phyloP scores from a whole-genome alignment of 2,329 filamentous ascomycete genomes.

The Rhynchosporium agropyri region DNA sequence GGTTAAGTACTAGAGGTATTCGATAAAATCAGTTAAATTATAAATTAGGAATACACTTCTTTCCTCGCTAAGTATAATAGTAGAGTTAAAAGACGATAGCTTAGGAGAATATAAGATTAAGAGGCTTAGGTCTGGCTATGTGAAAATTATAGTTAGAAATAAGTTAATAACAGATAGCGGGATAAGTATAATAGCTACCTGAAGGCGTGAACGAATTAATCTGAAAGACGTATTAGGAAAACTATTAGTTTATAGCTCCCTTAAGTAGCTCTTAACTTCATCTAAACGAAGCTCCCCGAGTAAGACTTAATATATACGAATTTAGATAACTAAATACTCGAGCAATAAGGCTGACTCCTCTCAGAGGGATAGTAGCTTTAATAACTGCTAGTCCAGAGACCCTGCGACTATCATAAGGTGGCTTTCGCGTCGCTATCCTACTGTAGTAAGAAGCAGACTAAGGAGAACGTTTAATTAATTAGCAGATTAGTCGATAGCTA shows the following conservation, averaged over 20 bases:
- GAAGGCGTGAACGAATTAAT: too few species aligned
- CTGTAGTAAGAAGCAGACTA: too few species aligned
- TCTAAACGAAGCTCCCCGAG: background rate
- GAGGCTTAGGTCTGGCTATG: constrained; percentile 41
- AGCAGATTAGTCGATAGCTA: too few species aligned
- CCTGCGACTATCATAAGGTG: background rate
- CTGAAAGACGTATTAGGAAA: too few species aligned
- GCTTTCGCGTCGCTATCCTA: background rate
- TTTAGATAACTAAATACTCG: background rate
- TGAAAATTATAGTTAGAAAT: constrained; percentile 46
- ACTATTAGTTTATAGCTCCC: background rate
- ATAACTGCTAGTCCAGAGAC: background rate
- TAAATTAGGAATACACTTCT: constrained; percentile 52
- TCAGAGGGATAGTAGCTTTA: background rate
- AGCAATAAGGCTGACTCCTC: background rate
- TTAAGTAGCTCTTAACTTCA: background rate
- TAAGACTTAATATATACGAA: background rate
- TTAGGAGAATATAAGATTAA: constrained; percentile 15
- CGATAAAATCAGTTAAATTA: constrained; percentile 50
- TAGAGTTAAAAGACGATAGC: constrained; percentile 33
- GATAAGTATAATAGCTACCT: constrained; percentile 43
- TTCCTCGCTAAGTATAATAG: constrained; percentile 50
- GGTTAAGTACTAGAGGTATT: constrained; percentile 42
- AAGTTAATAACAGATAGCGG: constrained; percentile 50
- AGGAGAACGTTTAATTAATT: too few species aligned